These are phyloP conservation scores for Ogataea hybrid DNA, from an alignment of 1,139 yeast genomes.

Conservation along the genomic window DNA sequence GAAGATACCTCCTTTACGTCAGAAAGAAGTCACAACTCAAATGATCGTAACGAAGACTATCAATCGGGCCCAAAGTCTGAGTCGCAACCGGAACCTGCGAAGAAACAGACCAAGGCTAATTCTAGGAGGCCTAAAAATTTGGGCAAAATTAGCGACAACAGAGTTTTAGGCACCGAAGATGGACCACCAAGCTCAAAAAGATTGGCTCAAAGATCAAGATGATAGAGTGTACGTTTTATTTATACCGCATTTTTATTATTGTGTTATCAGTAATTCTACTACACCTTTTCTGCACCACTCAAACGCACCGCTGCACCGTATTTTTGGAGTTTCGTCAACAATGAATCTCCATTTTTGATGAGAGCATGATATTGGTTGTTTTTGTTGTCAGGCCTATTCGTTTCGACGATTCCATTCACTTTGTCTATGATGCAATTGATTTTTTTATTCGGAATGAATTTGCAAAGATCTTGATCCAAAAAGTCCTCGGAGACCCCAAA, in stretches of 20 bases:
- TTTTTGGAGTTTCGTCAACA: slow-evolving; percentile 92
- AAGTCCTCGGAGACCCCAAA: slow-evolving; percentile 88
- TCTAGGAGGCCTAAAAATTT: slow-evolving; percentile 15
- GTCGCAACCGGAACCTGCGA: background rate
- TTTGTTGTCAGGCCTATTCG: slow-evolving; percentile 94
- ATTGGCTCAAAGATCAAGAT: background rate
- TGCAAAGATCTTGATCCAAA: slow-evolving; percentile 75
- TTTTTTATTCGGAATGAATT: slow-evolving; percentile 89
- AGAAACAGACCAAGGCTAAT: background rate
- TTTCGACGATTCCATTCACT: slow-evolving; percentile 93
- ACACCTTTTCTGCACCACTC: slow-evolving; percentile 81
- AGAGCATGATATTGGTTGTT: slow-evolving; percentile 88
- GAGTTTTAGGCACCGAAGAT: slow-evolving; percentile 13
- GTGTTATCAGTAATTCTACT: background rate
- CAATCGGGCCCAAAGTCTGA: too few species aligned
- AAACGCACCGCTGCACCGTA: slow-evolving; percentile 97
- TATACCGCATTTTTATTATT: too few species aligned
- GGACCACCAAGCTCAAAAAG: background rate
- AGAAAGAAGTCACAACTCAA: too few species aligned
- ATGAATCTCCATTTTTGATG: slow-evolving; percentile 88
- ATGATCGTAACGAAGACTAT: too few species aligned
- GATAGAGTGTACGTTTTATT: too few species aligned
- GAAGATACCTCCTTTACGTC: too few species aligned
- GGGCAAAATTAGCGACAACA: slow-evolving; percentile 14
- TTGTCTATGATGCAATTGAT: slow-evolving; percentile 94